phyloP scores from a whole-genome alignment of 2,329 filamentous ascomycete genomes.

The Balansia obtecta region DNA sequence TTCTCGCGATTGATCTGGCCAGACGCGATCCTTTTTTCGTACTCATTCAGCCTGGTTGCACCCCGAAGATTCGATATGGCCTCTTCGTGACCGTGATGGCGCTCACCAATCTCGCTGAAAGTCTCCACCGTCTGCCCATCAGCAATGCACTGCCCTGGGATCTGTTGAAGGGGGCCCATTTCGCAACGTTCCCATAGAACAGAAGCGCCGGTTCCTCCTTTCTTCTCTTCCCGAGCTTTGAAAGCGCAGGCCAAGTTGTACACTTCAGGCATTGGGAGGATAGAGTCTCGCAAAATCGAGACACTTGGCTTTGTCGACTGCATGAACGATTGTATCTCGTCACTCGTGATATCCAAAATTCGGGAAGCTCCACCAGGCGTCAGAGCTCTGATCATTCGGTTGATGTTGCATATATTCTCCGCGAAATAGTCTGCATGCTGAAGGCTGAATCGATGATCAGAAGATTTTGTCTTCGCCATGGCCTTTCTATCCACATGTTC shows the following conservation, averaged over 20 bases:
- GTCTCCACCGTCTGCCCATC: constrained; percentile 17
- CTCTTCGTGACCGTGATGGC: constrained; percentile 17
- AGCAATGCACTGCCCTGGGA: constrained; percentile 17
- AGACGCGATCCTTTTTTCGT: constrained; percentile 71
- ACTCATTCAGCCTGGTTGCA: constrained; percentile 47
- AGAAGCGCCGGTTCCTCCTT: constrained; percentile 11
- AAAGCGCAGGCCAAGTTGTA: constrained; percentile 25
- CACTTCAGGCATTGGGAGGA: constrained; percentile 26
- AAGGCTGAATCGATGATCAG: constrained; percentile 9
- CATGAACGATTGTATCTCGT: constrained; percentile 15
- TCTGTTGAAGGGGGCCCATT: constrained; percentile 21
- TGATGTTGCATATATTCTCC: constrained; percentile 35
- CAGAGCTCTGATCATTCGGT: constrained; percentile 31
- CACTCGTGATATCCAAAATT: constrained; percentile 11
- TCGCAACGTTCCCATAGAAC: constrained; percentile 19
- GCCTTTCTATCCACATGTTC: constrained; percentile 13
- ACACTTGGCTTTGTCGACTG: constrained; percentile 14
- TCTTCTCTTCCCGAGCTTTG: constrained; percentile 14
- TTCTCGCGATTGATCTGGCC: constrained; percentile 73
- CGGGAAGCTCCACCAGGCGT: constrained; percentile 10
- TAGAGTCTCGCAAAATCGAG: constrained; percentile 20
- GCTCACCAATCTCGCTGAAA: constrained; percentile 13
- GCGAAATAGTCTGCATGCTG: constrained; percentile 27
- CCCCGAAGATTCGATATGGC: constrained; percentile 14
- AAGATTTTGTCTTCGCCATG: not conserved